Evolutionary conservation across 176 grass and related monocot genomes (phyloP).

Genomic region (Juncus inflexus): DNA sequence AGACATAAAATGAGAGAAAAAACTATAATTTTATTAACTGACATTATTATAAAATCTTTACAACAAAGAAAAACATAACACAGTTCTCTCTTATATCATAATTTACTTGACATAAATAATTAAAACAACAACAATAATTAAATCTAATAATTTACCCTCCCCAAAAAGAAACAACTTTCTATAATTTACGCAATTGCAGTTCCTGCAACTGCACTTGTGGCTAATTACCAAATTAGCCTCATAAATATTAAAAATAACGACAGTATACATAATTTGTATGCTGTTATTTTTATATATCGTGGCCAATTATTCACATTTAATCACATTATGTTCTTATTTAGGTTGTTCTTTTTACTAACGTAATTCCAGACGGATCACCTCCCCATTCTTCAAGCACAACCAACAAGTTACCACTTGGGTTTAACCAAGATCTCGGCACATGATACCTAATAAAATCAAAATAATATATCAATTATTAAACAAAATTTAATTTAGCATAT

Average conservation of each 20-base stretch:
- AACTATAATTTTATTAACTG: constrained; percentile 21
- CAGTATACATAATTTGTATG: constrained; percentile 28
- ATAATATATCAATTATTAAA: not conserved
- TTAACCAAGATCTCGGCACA: constrained; percentile 75
- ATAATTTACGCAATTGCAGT: constrained; percentile 29
- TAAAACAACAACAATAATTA: constrained; percentile 16
- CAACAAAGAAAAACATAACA: not conserved
- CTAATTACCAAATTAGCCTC: constrained; percentile 20
- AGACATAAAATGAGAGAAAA: constrained; percentile 19
- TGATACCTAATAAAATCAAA: constrained; percentile 62
- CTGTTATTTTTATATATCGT: constrained; percentile 25
- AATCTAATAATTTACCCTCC: constrained; percentile 22
- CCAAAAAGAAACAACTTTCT: constrained; percentile 15
- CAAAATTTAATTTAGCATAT: too few species aligned
- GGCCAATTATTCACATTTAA: constrained; percentile 25
- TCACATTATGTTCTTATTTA: constrained; percentile 9
- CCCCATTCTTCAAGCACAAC: constrained; percentile 83
- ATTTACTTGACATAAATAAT: constrained; percentile 4
- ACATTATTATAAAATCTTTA: constrained; percentile 12
- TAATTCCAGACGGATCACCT: constrained; percentile 66
- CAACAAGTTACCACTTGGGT: constrained; percentile 61
- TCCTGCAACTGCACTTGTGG: constrained; percentile 34
- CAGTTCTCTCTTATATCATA: too few species aligned
- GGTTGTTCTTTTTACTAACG: constrained; percentile 50
- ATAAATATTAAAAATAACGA: constrained; percentile 32